phyloP scores from a whole-genome alignment of 176 grass and related monocot genomes.

The Bolboschoenus planiculmis region DNA sequence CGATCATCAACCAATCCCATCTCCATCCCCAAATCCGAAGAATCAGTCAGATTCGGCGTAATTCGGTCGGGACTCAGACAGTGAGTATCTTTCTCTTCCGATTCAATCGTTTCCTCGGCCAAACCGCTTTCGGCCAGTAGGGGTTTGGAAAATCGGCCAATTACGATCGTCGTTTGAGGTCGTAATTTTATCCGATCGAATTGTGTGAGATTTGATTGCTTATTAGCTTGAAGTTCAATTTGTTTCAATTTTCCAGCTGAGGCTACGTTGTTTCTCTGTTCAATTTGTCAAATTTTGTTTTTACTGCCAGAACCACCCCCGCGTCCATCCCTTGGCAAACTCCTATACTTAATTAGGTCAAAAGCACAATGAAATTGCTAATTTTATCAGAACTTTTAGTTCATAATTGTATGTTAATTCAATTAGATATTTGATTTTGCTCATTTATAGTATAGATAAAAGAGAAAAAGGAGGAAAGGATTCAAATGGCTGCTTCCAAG shows the following conservation, averaged over 20 bases:
- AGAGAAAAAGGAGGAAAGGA: neutral
- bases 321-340: neutral
- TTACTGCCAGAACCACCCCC: neutral
- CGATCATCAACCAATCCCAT: neutral
- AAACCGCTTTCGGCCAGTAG: neutral
- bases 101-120: neutral
- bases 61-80: neutral
- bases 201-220: neutral
- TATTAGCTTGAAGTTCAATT: neutral
- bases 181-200: neutral
- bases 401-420: neutral
- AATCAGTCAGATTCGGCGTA: neutral
- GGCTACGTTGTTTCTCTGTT: neutral
- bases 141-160: neutral
- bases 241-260: neutral
- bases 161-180: neutral
- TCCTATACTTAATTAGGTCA: neutral
- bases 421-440: neutral
- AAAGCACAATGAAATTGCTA: neutral
- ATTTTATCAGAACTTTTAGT: neutral
- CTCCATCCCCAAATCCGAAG: neutral
- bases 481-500: slow-evolving; percentile 61
- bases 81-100: neutral
- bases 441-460: neutral
- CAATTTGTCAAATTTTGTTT: neutral